A percentile compares a stretch with the other conserved stretches of the same genome.
Conservation (phyloP, 1,139 yeast species). For the Pichia terricola region DNA sequence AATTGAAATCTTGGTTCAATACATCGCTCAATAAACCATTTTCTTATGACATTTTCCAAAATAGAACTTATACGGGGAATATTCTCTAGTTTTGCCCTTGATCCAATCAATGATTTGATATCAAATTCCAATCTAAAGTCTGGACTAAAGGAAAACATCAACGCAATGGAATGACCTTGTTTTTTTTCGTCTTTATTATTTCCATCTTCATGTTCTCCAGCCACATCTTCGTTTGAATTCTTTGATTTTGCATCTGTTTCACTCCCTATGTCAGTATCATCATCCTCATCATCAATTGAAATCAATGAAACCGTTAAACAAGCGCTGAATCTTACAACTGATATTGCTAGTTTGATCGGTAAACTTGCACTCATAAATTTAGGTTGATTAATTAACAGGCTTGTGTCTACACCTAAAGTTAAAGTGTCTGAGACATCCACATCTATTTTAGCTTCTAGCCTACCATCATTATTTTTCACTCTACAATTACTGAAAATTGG, state of each 20-base stretch:
- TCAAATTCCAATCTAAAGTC: conserved; percentile 84
- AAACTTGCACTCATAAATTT: conserved; percentile 74
- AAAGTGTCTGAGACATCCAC: conserved; percentile 86
- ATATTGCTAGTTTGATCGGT: conserved; percentile 76
- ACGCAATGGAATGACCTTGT: conserved; percentile 38
- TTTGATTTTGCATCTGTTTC: neutral
- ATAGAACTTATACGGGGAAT: conserved; percentile 85
- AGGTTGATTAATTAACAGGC: conserved; percentile 74
- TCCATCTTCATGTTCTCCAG: too few species aligned
- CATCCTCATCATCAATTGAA: conserved; percentile 22
- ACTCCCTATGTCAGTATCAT: neutral
- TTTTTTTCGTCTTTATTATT: neutral
- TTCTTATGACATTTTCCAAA: conserved; percentile 70
- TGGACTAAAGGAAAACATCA: conserved; percentile 84
- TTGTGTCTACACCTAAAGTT: conserved; percentile 83
- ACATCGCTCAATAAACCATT: conserved; percentile 88
- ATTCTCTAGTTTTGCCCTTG: conserved; percentile 84
- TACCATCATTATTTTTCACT: conserved; percentile 48
- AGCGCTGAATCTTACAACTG: conserved; percentile 89
- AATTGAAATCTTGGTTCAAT: conserved; percentile 90
- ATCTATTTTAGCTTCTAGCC: conserved; percentile 85
- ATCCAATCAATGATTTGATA: conserved; percentile 80
- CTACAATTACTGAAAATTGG: conserved; percentile 94
- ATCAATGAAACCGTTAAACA: conserved; percentile 74
- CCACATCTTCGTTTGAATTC: neutral